Evolutionary conservation across 768 basidiomycete species (phyloP), one percentile per base, ranked within the genome.

Genomic region (Boletus eberwhitei): DNA sequence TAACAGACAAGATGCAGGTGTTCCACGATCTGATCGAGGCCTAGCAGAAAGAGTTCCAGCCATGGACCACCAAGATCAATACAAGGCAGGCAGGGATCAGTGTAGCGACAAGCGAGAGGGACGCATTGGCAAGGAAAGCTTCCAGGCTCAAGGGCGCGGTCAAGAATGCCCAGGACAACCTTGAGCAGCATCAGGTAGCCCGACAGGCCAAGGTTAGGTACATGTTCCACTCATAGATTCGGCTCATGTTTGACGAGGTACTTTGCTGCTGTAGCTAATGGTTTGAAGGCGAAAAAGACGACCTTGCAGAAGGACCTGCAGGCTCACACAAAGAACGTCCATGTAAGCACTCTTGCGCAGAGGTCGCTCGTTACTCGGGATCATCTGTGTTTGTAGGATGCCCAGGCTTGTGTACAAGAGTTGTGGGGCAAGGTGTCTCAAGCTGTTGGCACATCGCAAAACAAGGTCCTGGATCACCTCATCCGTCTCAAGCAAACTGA

Each of bases 31-130:
- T 98, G 72, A 98, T 98, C 59, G 92, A 97, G 67, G 78, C 71
- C 13, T 91, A 96, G 63, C 97, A 99, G 73, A 88, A 85, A 60
- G 95, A 97, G 56, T 84, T 98, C 8, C 88, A 95, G 63, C 97
- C 97, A 0, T 98, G 96, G 95, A 88, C 85, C 4, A 81, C 86
- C 21, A 89, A 95, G 73, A 88, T 98, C 72, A 90, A 92, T 63
- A 75, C 81, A 17, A 93, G 90, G 69, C 81, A 90, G 64, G 87
- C 89, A 0, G 84, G 84, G 48, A 78, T 97, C 50, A 88, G 93
- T 60, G 83, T 98, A 17, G 93, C 92, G 1, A 78, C 78, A 9
- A 88, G 91, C 56, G 94, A 99, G 73, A 83, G 90, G 16, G 88
- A 93, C 58, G 80, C 89, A 12, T 74, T 98, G 22, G 74, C 76